Base-by-base conservation (phyloP, 371 early-diverging fungal genomes). In the Saksenaea oblongispora region DNA sequence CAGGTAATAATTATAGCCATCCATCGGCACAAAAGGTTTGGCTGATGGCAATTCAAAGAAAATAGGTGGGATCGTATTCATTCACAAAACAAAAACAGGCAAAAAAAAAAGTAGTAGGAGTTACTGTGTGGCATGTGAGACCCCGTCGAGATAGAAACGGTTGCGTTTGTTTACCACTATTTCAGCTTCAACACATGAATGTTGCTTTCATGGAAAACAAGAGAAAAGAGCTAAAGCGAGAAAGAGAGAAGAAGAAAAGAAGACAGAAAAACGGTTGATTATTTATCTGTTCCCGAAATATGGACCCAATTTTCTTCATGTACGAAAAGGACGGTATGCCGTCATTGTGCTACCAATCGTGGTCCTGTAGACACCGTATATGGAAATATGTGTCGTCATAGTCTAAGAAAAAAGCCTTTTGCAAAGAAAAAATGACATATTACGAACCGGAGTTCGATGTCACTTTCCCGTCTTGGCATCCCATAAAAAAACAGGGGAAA, bases 211-310 rank as follows among this genome's bases (percentile, higher is more conserved):
- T n/a, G 10, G 39, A n/a, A n/a, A 39, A 5, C 1, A 39, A 39
- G 11, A 39, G n/a, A 39, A n/a, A 39, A 39, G 15, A 22, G n/a
- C 8, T 47, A 47, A n/a, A 2, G n/a, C 17, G 18, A 18, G 5
- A 8, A 18, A 18, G 17, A 17, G 10, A 47, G 18, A 18, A 22
- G 22, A 47, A 11, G 5, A 10, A 3, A 10, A 10, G n/a, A 18
- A 22, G 28, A 58, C 22, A 18, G 37, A 13, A 42, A 24, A 36
- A 39, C 42, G 26, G n/a, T 59, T 39, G 35, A 59, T 47, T 61
- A 3, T 64, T 72, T 47, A 47, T 47, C 51, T 47, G 51, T 47
- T 47, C 51, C 51, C 22, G 22, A 47, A 47, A 22, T 47, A 47
- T 47, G 51, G 51, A 18, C 51, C 22, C 27, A 17, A 22, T 14